These are phyloP conservation scores for Phyllostachys edulis DNA, from an alignment of 176 grass and related monocot genomes.

Conservation along the genomic window DNA sequence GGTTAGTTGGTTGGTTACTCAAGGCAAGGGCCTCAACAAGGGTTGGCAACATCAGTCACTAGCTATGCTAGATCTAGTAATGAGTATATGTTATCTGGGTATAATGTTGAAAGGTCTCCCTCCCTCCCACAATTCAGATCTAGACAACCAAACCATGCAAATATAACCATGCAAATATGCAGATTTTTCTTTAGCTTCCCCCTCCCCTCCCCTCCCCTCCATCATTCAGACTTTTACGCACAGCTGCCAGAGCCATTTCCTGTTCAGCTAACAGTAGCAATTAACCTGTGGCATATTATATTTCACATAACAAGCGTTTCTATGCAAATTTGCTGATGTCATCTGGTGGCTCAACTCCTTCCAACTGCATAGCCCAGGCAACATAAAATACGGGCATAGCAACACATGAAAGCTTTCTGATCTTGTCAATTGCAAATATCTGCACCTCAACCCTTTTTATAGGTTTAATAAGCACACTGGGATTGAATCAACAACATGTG, in stretches of 20 bases:
- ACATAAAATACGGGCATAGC: not conserved
- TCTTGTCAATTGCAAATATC: not conserved
- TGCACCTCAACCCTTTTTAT: not conserved
- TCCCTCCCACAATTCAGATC: no score
- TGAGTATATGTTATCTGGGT: not conserved
- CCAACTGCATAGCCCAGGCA: not conserved
- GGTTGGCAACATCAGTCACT: not conserved
- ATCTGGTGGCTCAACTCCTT: not conserved
- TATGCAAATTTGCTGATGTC: not conserved
- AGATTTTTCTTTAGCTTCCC: not conserved
- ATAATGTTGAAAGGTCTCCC: no score
- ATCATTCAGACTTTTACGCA: not conserved
- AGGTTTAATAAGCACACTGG: conserved; percentile 18
- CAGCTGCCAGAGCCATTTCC: not conserved
- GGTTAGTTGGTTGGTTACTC: not conserved
- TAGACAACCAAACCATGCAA: no score
- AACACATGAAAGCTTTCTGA: not conserved
- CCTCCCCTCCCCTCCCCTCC: no score
- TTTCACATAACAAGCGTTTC: not conserved
- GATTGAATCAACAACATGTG: conserved; percentile 8
- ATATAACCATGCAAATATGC: no score
- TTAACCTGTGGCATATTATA: not conserved
- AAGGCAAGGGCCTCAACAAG: no score
- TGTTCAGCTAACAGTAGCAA: not conserved
- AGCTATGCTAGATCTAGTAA: not conserved